Evolutionary conservation across 2,329 filamentous ascomycete genomes (phyloP), one percentile per base, ranked within the genome.

Genomic region (Botrytis aclada): DNA sequence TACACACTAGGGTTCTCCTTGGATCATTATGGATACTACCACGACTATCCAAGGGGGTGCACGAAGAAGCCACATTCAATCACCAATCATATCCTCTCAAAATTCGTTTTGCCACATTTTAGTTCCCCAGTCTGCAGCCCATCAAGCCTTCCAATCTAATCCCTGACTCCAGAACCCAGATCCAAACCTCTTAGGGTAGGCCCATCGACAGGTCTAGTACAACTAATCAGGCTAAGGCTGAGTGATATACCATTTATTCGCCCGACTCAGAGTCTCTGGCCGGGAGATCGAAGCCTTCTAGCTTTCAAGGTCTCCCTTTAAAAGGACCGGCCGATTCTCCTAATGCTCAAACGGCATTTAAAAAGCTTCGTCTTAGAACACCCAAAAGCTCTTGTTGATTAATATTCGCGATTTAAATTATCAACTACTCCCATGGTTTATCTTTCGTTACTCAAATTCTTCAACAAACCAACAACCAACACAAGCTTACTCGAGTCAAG

Each of bases 151-250:
- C 34, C 18, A 16, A 7, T 43, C 9, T 25, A 67, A 67, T 67
- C 64, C 64, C 12, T 54, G 64, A 29, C 25, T 7, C 2, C 22
- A 6, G 41, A 12, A 18, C n/a, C 20, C 45, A 18, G 32, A 56
- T 65, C 9, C n/a, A 39, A 34, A 22, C 8, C 16, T 47, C 34
- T 32, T 51, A 54, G 69, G 41, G 39, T 32, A 37, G 41, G 54
- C 18, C 45, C 12, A 67, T 67, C 65, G 65, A 67, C 3, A n/a
- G 29, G 65, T 69, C 47, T 43, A 54, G 64, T 39, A 39, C 64
- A 54, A 14, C 56, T 47, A 60, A 72, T 72, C 25, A 61, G 65
- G 63, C 54, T 61, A 72, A 72, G 70, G 70, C 70, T 72, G 70
- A 72, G 43, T 60, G 51, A 61, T 61, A 37, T 56, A 41, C 47